Conservation (phyloP, 306 rosid genomes). For the Pterocarpus santalinus region DNA sequence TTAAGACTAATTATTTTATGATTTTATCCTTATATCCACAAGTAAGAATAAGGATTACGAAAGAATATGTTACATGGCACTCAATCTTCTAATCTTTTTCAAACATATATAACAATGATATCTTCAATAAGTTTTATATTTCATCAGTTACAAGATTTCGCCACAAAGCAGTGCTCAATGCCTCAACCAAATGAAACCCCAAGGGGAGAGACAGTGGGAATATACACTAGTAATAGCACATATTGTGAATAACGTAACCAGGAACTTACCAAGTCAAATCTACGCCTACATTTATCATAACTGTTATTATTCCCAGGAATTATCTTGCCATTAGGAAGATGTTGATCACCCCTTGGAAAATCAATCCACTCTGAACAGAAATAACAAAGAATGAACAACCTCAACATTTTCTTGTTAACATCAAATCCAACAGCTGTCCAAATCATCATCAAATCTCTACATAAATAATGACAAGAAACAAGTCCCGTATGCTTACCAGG, state of each 20-base stretch:
- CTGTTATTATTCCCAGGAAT: conserved; percentile 78
- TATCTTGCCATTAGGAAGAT: conserved; percentile 68
- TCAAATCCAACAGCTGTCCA: conserved; percentile 39
- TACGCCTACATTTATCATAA: conserved; percentile 94
- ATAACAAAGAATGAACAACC: conserved; percentile 39
- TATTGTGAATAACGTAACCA: conserved; percentile 20
- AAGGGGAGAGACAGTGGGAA: conserved; percentile 25
- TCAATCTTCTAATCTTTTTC: conserved; percentile 26
- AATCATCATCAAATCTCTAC: conserved; percentile 36
- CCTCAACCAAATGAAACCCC: conserved; percentile 38
- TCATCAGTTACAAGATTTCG: conserved; percentile 39
- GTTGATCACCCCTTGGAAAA: conserved; percentile 91
- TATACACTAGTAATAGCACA: conserved; percentile 29
- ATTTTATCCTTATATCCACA: conserved; percentile 12
- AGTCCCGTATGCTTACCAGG: conserved; percentile 72
- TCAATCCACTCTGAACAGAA: conserved; percentile 91
- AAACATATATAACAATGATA: conserved; percentile 24
- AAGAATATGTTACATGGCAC: background rate
- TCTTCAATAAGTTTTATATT: conserved; percentile 28
- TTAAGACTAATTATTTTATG: background rate
- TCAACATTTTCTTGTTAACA: conserved; percentile 29
- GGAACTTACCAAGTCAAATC: conserved; percentile 91
- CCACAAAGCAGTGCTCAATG: conserved; percentile 23
- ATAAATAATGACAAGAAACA: conserved; percentile 27
- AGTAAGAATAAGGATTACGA: conserved; percentile 14